phyloP scores from a whole-genome alignment of 1,139 yeast genomes.

The Kodamaea sp. region DNA sequence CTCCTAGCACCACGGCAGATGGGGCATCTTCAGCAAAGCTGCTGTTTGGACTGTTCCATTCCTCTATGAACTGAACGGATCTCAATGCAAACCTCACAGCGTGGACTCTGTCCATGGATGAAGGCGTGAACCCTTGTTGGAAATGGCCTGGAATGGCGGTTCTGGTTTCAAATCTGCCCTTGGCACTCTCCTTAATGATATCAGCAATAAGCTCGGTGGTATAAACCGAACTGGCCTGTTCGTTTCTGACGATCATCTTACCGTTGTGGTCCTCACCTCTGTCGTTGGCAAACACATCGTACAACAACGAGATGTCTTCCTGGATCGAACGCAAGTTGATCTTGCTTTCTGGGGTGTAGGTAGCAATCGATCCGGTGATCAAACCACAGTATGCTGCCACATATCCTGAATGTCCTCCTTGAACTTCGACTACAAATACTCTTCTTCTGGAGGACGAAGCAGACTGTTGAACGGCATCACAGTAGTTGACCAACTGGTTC shows the following conservation, averaged over 20 bases:
- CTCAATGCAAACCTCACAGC: slow-evolving; percentile 89
- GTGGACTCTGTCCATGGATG: slow-evolving; percentile 90
- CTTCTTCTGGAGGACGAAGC: slow-evolving; percentile 80
- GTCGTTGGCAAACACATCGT: slow-evolving; percentile 57
- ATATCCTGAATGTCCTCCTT: slow-evolving; percentile 83
- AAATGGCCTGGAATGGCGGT: slow-evolving; percentile 98
- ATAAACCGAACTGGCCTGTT: slow-evolving; percentile 79
- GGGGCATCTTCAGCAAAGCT: slow-evolving; percentile 1
- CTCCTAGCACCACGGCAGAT: slow-evolving; percentile 66
- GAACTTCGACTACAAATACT: slow-evolving; percentile 81
- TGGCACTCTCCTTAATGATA: slow-evolving; percentile 76
- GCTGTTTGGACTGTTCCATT: slow-evolving; percentile 16
- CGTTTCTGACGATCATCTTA: slow-evolving; percentile 81
- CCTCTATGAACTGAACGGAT: slow-evolving; percentile 85
- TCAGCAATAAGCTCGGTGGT: slow-evolving; percentile 81
- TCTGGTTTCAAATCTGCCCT: slow-evolving; percentile 81
- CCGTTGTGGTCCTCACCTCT: slow-evolving; percentile 72
- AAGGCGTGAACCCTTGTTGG: slow-evolving; percentile 96
- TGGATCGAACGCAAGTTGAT: slow-evolving; percentile 58
- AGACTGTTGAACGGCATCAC: slow-evolving; percentile 77
- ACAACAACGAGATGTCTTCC: slow-evolving; percentile 60
- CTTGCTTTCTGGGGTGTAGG: slow-evolving; percentile 75
- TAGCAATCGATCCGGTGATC: slow-evolving; percentile 72
- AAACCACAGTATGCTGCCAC: slow-evolving; percentile 71
- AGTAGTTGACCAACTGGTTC: slow-evolving; percentile 70